A percentile compares a stretch with the other conserved stretches of the same genome.
Evolutionary conservation across 2,329 filamentous ascomycete genomes (phyloP).

Genomic region (Aureobasidium sp.): DNA sequence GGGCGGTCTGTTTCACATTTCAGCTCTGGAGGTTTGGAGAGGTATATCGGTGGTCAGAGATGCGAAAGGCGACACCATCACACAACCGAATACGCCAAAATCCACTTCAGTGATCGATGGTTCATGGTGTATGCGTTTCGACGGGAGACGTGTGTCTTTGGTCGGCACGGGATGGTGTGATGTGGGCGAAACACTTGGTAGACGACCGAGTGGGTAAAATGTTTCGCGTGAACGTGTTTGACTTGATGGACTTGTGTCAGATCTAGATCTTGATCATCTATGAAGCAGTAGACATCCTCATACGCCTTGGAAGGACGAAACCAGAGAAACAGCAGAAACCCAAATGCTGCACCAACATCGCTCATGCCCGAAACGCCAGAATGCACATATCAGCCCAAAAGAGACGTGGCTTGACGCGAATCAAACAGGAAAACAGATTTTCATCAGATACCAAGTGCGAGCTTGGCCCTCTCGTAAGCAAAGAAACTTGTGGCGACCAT

Average conservation of each 20-base stretch:
- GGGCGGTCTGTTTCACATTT: background rate
- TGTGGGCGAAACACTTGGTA: background rate
- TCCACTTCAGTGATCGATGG: background rate
- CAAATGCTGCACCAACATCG: background rate
- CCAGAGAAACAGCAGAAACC: background rate
- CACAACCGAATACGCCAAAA: background rate
- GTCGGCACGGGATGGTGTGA: background rate
- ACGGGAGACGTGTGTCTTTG: background rate
- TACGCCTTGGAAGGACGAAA: background rate
- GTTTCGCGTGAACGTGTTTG: background rate
- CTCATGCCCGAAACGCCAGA: slow-evolving; percentile 2
- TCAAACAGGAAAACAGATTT: background rate
- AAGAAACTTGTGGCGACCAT: slow-evolving; percentile 70
- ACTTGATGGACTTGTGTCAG: background rate
- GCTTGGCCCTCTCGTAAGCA: slow-evolving; percentile 57
- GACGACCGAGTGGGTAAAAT: background rate
- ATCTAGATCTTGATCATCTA: background rate
- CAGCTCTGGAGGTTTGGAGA: background rate
- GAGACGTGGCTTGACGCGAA: slow-evolving; percentile 1
- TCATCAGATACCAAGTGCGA: slow-evolving; percentile 40
- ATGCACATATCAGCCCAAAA: background rate
- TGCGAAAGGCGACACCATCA: background rate
- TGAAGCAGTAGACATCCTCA: background rate
- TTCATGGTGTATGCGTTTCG: background rate
- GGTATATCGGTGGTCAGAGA: background rate